These are phyloP conservation scores for Nothophytophthora sp. DNA, from an alignment of 352 stramenopile genomes.

Conservation along the genomic window DNA sequence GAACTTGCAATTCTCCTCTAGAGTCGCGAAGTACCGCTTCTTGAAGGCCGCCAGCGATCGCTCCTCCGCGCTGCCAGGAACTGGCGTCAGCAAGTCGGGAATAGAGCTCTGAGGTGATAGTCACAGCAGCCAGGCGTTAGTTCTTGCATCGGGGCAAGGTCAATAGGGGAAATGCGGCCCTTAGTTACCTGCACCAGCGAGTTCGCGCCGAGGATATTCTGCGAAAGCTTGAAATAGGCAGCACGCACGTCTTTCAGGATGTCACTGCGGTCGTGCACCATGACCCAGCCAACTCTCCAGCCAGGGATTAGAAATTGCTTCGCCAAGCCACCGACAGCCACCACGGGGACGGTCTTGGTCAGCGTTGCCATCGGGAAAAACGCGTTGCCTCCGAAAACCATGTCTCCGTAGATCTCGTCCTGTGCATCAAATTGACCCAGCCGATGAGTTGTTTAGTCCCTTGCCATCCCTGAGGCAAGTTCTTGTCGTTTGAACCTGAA, in stretches of 20 bases:
- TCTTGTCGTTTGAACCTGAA: background rate
- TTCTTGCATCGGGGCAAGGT: too few species aligned
- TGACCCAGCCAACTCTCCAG: constrained; percentile 95
- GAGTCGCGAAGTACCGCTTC: constrained; percentile 70
- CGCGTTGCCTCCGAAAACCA: constrained; percentile 70
- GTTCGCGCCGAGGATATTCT: constrained; percentile 92
- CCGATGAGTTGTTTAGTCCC: background rate
- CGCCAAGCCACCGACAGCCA: constrained; percentile 86
- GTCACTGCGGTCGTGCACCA: constrained; percentile 92
- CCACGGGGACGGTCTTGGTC: constrained; percentile 79
- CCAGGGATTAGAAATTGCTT: constrained; percentile 97
- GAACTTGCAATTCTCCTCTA: constrained; percentile 90
- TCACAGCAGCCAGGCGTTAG: background rate
- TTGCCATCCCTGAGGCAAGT: too few species aligned
- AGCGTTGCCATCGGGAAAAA: constrained; percentile 87
- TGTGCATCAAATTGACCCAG: constrained; percentile 5
- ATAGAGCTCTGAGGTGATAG: constrained; percentile 60
- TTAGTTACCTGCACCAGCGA: constrained; percentile 79
- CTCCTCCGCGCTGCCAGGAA: constrained; percentile 56
- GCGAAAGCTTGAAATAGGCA: constrained; percentile 91
- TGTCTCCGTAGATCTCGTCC: constrained; percentile 88
- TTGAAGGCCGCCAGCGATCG: constrained; percentile 81
- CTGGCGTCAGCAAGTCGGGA: constrained; percentile 78
- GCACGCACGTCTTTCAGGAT: constrained; percentile 81
- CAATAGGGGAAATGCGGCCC: too few species aligned